Base-by-base conservation (phyloP, 768 basidiomycete genomes). In the Mrakia frigida region DNA sequence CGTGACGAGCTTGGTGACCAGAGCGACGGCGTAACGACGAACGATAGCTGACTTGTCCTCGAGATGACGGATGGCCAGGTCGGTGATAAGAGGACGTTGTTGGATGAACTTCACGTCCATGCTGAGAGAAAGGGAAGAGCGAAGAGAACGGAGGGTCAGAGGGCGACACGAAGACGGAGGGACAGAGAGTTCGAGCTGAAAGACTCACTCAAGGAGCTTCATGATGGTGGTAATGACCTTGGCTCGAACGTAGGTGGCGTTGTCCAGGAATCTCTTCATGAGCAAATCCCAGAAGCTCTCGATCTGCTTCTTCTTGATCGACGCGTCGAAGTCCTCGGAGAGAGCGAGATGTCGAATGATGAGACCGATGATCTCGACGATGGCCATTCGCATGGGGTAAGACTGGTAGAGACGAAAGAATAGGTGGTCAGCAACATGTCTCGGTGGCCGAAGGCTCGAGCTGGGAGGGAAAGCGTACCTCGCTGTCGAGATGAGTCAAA, bases 341-440 rank as follows among this genome's bases (percentile, higher is more conserved):
- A 84, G 81, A 0, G 91, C 89, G 18, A 98, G 87, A 79, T 98
- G 92, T 61, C 87, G 86, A 81, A 98, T 93, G 78, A 98, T 88
- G 76, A 86, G 85, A 7, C 93, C 93, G 56, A 98, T 88, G 75
- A 95, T 88, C 82, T 98, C 96, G 70, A 99, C 88, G 74, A 99
- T 87, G 1, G 94, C 93, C 85, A 94, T 91, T 59, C 97, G 93
- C 90, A 99, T 94, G 0, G 94, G 92, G 81, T 98, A 97, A 0
- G 94, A 90, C 94, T 97, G 46, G 5, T 50, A 80, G 53, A 35
- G 50, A 68, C 28, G 11, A 33, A 53, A 71, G 11, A 21, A 14
- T 3, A 53, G 37, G 13, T 16, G 16, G 23, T 52, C 46, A 33
- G 31, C 31, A 41, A 5, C 6, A 5, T 41, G 39, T 11, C 11